Evolutionary conservation across 352 stramenopile genomes (phyloP).

Genomic region (Globisporangium sylvaticum): DNA sequence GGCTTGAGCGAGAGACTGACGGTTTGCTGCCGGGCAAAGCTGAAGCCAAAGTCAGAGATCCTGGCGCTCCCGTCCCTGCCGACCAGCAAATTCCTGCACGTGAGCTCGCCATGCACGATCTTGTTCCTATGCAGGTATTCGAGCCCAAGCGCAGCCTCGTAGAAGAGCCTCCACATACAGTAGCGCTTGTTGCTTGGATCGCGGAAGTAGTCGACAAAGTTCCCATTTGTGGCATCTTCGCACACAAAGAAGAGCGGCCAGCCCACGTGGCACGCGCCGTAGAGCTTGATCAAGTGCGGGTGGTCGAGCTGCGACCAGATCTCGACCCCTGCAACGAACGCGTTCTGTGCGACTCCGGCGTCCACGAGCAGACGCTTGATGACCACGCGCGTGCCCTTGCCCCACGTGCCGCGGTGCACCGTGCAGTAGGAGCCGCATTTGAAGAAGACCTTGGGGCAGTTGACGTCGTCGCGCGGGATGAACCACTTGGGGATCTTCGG

Average conservation of each 20-base stretch:
- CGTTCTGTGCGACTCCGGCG: not conserved
- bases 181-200: slow-evolving; percentile 12
- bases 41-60: slow-evolving; percentile 42
- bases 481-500: slow-evolving; percentile 13
- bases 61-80: slow-evolving; percentile 25
- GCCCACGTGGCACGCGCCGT: slow-evolving; percentile 8
- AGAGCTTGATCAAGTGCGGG: slow-evolving; percentile 7
- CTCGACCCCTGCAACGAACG: slow-evolving; percentile 3
- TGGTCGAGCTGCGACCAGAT: slow-evolving; percentile 4
- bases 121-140: slow-evolving; percentile 50
- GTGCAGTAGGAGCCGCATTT: slow-evolving; percentile 2
- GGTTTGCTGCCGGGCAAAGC: slow-evolving; percentile 26
- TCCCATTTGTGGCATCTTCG: slow-evolving; percentile 33
- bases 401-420: slow-evolving; percentile 8
- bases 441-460: not conserved
- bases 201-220: slow-evolving; percentile 37
- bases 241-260: slow-evolving; percentile 23
- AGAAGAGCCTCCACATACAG: slow-evolving; percentile 23
- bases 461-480: slow-evolving; percentile 8
- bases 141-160: slow-evolving; percentile 43
- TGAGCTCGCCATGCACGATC: slow-evolving; percentile 83
- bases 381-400: slow-evolving; percentile 4
- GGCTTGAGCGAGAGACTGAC: slow-evolving; percentile 25
- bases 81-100: slow-evolving; percentile 84
- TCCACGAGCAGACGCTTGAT: slow-evolving; percentile 2